Percentiles rank a stretch among this genome's conserved stretches.
Conservation (phyloP, 1,284 basidiomycete genomes). For the Coriolopsis trogii region DNA sequence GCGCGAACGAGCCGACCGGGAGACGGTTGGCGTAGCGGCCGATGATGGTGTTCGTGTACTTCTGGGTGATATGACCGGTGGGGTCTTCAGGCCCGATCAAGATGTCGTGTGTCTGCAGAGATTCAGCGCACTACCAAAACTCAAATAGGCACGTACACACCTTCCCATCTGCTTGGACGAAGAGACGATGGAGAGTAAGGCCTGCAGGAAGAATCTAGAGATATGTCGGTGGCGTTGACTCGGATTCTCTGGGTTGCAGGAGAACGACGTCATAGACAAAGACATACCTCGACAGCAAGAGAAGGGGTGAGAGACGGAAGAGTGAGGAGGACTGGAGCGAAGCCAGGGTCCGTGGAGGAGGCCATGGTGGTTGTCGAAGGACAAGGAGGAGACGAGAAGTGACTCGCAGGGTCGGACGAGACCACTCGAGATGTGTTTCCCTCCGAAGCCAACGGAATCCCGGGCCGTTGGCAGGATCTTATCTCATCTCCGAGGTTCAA, state of each 20-base stretch:
- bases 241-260: no score
- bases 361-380: constrained; percentile 33
- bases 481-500: constrained; percentile 12
- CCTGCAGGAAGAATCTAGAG: constrained; percentile 64
- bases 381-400: background rate
- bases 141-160: constrained; percentile 37
- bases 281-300: constrained; percentile 56
- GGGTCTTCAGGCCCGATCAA: constrained; percentile 72
- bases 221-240: constrained; percentile 8
- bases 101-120: constrained; percentile 67
- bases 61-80: constrained; percentile 56
- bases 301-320: constrained; percentile 58
- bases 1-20: constrained; percentile 54
- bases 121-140: background rate
- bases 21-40: constrained; percentile 76
- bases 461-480: constrained; percentile 11
- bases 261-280: background rate
- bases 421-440: background rate
- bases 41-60: constrained; percentile 73
- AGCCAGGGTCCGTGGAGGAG: constrained; percentile 36
- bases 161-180: constrained; percentile 64
- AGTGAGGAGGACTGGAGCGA: constrained; percentile 54
- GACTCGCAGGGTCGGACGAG: background rate
- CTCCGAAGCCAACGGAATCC: constrained; percentile 5
- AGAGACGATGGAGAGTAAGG: constrained; percentile 65